Evolutionary conservation across 148 eudicot genomes (phyloP).

Genomic region (Rhododendron molle): DNA sequence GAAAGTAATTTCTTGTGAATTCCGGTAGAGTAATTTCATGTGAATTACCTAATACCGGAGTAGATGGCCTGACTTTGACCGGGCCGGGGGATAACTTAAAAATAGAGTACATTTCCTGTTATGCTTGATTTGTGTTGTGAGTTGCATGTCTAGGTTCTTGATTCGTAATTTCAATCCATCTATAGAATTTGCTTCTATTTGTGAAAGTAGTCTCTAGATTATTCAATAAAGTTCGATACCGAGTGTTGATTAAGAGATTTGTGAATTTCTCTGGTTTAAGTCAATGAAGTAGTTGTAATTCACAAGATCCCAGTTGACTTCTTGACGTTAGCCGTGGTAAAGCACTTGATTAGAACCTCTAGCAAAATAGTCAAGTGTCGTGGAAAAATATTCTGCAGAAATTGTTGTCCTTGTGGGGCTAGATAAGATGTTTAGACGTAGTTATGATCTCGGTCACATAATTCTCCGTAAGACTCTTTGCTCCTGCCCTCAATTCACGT

Average conservation of each 20-base stretch:
- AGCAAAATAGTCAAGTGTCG: background rate
- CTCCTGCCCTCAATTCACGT: background rate
- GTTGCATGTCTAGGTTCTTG: background rate
- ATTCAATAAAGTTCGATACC: background rate
- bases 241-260: background rate
- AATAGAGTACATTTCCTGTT: background rate
- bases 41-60: too few species aligned
- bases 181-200: slow-evolving; percentile 1
- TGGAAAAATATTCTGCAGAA: background rate
- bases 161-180: background rate
- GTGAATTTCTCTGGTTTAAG: background rate
- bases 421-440: background rate
- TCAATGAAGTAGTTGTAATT: background rate
- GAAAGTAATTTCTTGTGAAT: background rate
- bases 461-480: background rate
- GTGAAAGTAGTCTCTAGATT: background rate
- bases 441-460: background rate
- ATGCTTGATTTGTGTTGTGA: background rate
- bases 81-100: too few species aligned
- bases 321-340: background rate
- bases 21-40: background rate
- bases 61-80: background rate
- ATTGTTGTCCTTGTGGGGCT: background rate
- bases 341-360: background rate
- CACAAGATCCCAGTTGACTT: background rate